These are phyloP conservation scores for Pochonia chlamydosporia DNA, from an alignment of 2,329 filamentous ascomycete species.

Conservation along the genomic window DNA sequence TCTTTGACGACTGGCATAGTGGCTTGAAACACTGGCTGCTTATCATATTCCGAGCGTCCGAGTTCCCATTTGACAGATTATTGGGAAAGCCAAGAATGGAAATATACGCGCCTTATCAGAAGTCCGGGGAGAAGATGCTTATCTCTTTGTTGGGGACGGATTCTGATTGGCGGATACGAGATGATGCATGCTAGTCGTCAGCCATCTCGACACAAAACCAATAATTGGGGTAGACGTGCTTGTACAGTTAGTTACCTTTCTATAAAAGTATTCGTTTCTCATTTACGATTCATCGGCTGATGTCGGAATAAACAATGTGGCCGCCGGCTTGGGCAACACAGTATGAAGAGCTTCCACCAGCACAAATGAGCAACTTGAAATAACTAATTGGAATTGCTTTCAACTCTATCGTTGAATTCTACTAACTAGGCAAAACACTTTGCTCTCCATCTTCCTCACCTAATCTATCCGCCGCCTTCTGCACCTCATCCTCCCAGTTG, in stretches of 20 bases:
- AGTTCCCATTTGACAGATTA: too few relatives aligned
- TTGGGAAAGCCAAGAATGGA: not conserved
- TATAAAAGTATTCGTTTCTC: too few relatives aligned
- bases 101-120: constrained; percentile 3
- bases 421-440: not conserved
- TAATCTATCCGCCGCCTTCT: constrained; percentile 19
- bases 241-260: too few relatives aligned
- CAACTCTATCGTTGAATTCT: not conserved
- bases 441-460: constrained; percentile 6
- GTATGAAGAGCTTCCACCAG: too few relatives aligned
- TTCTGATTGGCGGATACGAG: not conserved
- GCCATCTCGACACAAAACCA: too few relatives aligned
- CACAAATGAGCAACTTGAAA: not conserved
- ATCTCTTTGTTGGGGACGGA: not conserved
- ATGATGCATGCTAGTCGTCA: too few relatives aligned
- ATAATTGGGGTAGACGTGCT: too few relatives aligned
- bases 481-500: constrained; percentile 55
- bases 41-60: not conserved
- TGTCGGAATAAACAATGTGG: too few relatives aligned
- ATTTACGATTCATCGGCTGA: too few relatives aligned
- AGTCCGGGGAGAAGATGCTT: not conserved
- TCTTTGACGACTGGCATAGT: too few relatives aligned
- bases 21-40: not conserved
- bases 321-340: too few relatives aligned
- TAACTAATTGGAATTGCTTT: not conserved